Evolutionary conservation across 1,284 basidiomycete genomes (phyloP), one percentile per base, ranked within the genome.

Genomic region (Hemileia vastatrix): DNA sequence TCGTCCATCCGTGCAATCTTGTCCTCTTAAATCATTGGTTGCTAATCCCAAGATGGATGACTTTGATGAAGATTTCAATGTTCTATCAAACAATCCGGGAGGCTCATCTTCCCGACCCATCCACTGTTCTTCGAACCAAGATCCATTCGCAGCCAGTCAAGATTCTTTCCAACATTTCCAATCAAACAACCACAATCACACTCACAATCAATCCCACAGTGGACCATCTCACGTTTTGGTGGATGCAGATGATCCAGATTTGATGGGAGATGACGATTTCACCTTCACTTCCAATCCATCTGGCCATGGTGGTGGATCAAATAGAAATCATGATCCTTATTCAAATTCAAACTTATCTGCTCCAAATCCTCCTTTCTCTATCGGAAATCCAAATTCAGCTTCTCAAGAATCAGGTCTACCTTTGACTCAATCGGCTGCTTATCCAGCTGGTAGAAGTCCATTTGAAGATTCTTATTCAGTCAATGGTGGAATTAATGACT

Each of bases 171-270:
- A 49, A 51, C 51, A 52, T 36, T 65, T 66, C 24, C 66, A 65
- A 2, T 67, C 67, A 27, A 63, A 55, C 47, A 63, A 59, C 43
- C 64, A 64, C 32, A 56, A 64, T n/a, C 45, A 56, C 13, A 65
- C 63, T 9, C 54, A 63, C 59, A 62, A 23, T 62, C 40, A 13
- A 57, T 23, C 31, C 11, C 27, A 21, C 18, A 19, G 21, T n/a
- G 18, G 49, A 19, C 50, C 58, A 44, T 40, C 55, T 23, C 73
- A 75, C 53, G 71, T 75, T 1, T 67, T 75, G 13, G 68, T 71
- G 45, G 71, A 71, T 52, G 67, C 70, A 1, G 69, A 71, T 27
- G 72, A 74, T 32, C 63, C 69, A 0, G 73, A 75, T 57, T 64
- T 74, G 31, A 67, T 74, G 50, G 72, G 70, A 32, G 72, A 68